Conservation (phyloP, 192 early-diverging fungal genomes). For the Ambispora gerdemannii region DNA sequence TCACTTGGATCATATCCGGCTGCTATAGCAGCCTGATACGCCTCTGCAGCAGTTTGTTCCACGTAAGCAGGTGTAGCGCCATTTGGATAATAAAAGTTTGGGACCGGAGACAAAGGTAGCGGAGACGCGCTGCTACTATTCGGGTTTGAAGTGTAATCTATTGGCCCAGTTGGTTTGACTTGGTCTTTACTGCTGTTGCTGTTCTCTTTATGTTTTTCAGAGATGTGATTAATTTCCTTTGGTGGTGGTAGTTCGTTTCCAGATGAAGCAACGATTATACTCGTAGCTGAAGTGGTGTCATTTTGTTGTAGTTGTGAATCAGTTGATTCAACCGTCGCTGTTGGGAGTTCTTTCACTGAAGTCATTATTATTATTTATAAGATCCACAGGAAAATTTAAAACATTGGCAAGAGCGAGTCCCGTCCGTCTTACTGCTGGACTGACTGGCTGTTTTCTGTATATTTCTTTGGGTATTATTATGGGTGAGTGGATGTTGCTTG, state of each 20-base stretch:
- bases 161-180: constrained; percentile 12
- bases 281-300: too few species aligned
- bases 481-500: not conserved
- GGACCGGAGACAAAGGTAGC: constrained; percentile 12
- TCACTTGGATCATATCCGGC: constrained; percentile 36
- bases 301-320: not conserved
- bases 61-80: constrained; percentile 28
- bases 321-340: not conserved
- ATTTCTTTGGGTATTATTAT: not conserved
- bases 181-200: too few species aligned
- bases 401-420: not conserved
- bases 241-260: too few species aligned
- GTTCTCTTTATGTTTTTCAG: constrained; percentile 3
- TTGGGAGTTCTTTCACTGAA: not conserved
- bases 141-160: constrained; percentile 16
- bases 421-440: not conserved
- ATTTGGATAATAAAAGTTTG: constrained; percentile 30
- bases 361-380: not conserved
- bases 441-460: not conserved
- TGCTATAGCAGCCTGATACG: constrained; percentile 35
- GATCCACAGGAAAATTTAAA: not conserved
- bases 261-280: not conserved
- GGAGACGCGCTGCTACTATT: not conserved
- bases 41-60: constrained; percentile 32
- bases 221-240: not conserved